Evolutionary conservation across 306 rosid genomes (phyloP), one percentile per base, ranked within the genome.

Genomic region (Quillaja saponaria): DNA sequence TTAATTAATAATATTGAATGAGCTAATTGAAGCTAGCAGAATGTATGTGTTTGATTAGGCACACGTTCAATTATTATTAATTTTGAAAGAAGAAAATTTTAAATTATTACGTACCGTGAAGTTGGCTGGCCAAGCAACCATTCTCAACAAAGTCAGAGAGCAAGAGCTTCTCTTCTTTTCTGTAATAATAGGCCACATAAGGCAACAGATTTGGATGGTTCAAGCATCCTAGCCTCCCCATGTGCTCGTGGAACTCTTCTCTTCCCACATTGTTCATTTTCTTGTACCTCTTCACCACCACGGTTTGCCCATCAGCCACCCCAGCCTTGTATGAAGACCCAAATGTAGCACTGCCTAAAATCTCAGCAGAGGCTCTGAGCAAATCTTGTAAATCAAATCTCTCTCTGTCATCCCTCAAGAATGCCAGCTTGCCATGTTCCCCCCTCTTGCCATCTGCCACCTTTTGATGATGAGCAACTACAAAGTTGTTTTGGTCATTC

Each of bases 281-380:
- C 80, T 74, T 92, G 67, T 84, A 92, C 83, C 98, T 80, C 76
- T 92, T 92, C 8, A 92, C 98, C 33, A 84, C 96, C 48, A 94
- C 71, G 0, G 84, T 64, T 49, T 72, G 74, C 10, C 76, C 85
- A 34, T 74, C 76, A 16, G 34, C 25, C 38, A 94, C 47, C 19
- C 57, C 78, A 0, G 96, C 95, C 79, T 89, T 94, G 81, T 87
- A 94, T 1, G 99, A 94, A 58, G 99, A 82, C 3, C 96, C 99
- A 39, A 94, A 94, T 0, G 78, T 71, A 0, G 94, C 95, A 55
- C 99, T 94, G 13, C 99, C 99, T 40, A 94, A 67, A 49, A 94
- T 75, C 52, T 94, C 99, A 0, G 99, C 99, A 0, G 99, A 89
- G 8, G 97, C 86, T 60, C 47, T 75, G 0, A 94, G 75, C 58